Conservation (phyloP, 2,329 filamentous ascomycete genomes). For the Escovopsis sp. region DNA sequence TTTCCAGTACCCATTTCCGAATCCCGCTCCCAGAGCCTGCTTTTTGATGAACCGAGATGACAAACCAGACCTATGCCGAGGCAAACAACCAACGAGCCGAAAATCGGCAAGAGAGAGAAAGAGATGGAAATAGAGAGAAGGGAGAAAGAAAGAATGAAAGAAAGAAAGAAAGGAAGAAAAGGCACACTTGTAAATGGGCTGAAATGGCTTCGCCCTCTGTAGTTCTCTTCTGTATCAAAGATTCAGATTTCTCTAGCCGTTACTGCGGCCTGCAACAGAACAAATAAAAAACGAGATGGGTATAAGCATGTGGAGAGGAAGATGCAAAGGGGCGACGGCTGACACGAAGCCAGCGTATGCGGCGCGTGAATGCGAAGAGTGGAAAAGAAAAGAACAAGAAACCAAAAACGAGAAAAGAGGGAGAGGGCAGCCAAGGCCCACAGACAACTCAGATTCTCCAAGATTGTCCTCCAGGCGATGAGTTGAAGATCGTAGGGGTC, state of each 20-base stretch:
- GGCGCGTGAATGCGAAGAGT: not conserved
- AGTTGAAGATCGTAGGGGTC: no score
- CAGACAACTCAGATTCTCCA: no score
- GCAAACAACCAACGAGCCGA: not conserved
- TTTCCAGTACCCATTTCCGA: not conserved
- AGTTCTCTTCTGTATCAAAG: no score
- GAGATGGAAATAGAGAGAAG: no score
- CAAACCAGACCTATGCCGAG: not conserved
- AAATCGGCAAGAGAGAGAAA: no score
- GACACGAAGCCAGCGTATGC: not conserved
- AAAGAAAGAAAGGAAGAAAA: no score
- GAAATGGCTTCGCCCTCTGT: no score
- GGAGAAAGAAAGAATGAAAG: no score
- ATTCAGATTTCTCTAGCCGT: not conserved
- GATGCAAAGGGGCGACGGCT: conserved; percentile 3
- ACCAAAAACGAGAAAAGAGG: not conserved
- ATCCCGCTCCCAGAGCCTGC: not conserved
- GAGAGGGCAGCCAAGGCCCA: no score
- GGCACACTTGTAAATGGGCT: no score
- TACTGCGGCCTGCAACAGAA: conserved; percentile 1
- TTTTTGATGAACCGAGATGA: not conserved
- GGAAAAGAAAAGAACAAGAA: conserved; percentile 2
- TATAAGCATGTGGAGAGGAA: no score
- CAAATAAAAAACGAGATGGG: conserved; percentile 3
- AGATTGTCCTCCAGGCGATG: no score